phyloP scores from a whole-genome alignment of 441 rosid genomes.

The Syzygium syzygioides region DNA sequence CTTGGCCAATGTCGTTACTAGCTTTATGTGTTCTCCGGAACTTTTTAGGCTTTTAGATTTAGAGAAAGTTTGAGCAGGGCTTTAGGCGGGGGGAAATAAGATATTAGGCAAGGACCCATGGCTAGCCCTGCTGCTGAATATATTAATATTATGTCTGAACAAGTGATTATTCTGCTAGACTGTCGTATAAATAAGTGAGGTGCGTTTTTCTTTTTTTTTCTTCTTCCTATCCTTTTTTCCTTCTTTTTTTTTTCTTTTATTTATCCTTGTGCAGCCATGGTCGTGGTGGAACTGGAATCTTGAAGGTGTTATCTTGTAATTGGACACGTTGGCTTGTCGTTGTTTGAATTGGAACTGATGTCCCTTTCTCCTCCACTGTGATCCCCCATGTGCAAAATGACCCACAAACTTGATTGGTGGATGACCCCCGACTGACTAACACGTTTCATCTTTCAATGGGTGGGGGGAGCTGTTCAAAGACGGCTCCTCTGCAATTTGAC shows the following conservation, averaged over 20 bases:
- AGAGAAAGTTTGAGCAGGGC: conserved; percentile 16
- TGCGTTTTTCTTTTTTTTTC: neutral
- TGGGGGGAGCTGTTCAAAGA: conserved; percentile 16
- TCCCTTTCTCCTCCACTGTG: conserved; percentile 1
- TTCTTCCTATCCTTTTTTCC: neutral
- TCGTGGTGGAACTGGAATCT: neutral
- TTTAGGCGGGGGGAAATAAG: conserved; percentile 3
- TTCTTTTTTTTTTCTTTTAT: neutral
- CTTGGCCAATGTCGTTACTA: neutral
- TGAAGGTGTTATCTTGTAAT: neutral
- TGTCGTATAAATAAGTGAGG: conserved; percentile 36
- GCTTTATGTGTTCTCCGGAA: neutral
- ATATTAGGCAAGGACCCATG: conserved; percentile 3
- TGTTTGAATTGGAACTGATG: conserved; percentile 7
- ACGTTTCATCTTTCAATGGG: neutral
- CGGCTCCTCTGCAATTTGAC: conserved; percentile 19
- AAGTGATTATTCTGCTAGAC: conserved; percentile 1
- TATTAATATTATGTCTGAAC: neutral
- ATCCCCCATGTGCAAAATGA: neutral
- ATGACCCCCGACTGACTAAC: conserved; percentile 11
- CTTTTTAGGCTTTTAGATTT: conserved; percentile 19
- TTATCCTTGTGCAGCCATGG: neutral
- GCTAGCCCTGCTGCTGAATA: conserved; percentile 16
- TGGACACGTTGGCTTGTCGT: conserved; percentile 10
- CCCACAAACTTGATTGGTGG: neutral